Evolutionary conservation across 495 filamentous ascomycete species (phyloP).

Genomic region (Aspergillus funiculosus): DNA sequence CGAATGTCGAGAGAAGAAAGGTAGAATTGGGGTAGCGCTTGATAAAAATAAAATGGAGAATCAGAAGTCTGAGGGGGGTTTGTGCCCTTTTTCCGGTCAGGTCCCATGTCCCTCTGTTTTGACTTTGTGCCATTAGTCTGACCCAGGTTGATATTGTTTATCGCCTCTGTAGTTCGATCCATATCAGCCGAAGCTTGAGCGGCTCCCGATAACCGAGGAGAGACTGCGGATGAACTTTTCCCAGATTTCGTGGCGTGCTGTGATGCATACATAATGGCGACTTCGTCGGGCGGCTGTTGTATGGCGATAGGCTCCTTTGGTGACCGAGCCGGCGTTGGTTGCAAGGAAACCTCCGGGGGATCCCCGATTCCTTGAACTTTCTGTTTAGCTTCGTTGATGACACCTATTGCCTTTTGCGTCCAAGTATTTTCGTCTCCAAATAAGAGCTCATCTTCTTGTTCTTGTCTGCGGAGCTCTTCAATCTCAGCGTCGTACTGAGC

Average conservation of each 20-base stretch:
- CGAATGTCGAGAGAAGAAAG: conserved; percentile 91
- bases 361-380: conserved; percentile 67
- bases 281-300: conserved; percentile 38
- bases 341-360: conserved; percentile 52
- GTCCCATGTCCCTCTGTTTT: conserved; percentile 23
- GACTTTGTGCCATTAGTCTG: conserved; percentile 18
- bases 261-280: conserved; percentile 50
- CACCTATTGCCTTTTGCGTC: conserved; percentile 73
- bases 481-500: conserved; percentile 75
- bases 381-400: conserved; percentile 65
- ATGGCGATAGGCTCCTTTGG: conserved; percentile 45
- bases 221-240: conserved; percentile 31
- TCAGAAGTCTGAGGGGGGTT: conserved; percentile 28
- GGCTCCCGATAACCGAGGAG: neutral
- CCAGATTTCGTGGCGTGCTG: conserved; percentile 44
- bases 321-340: conserved; percentile 43
- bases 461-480: conserved; percentile 63
- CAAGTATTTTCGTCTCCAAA: conserved; percentile 92
- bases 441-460: conserved; percentile 82
- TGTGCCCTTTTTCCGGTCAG: conserved; percentile 23
- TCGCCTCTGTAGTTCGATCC: conserved; percentile 26
- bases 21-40: conserved; percentile 84
- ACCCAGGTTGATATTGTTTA: conserved; percentile 24
- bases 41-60: conserved; percentile 75
- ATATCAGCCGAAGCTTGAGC: conserved; percentile 11